phyloP scores from a whole-genome alignment of 345 rosid genomes.

The Melaleuca alternifolia region DNA sequence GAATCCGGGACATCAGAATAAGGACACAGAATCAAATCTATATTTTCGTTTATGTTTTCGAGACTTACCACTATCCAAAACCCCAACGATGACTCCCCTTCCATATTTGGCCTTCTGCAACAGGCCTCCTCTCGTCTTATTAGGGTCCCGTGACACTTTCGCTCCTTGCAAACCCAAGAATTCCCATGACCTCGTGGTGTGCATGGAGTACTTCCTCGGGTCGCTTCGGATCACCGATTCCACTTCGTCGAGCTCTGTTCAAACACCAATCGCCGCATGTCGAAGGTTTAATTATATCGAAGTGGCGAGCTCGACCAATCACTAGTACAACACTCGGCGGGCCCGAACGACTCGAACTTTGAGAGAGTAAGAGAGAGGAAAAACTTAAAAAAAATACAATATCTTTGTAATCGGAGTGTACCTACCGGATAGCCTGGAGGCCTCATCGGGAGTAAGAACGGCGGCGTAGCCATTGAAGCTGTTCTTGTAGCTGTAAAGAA shows the following conservation, averaged over 20 bases:
- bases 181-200: slow-evolving; percentile 88
- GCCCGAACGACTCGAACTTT: neutral
- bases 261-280: neutral
- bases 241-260: slow-evolving; percentile 56
- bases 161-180: slow-evolving; percentile 52
- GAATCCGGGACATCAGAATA: neutral
- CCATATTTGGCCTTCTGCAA: slow-evolving; percentile 50
- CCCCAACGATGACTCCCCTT: slow-evolving; percentile 53
- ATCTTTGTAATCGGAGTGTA: neutral
- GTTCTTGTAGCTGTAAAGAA: slow-evolving; percentile 82
- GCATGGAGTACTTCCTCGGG: slow-evolving; percentile 41
- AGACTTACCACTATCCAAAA: slow-evolving; percentile 65
- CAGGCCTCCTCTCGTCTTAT: slow-evolving; percentile 10
- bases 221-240: slow-evolving; percentile 37
- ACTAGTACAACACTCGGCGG: too few species aligned
- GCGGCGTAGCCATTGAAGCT: slow-evolving; percentile 87
- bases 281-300: neutral
- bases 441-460: slow-evolving; percentile 48
- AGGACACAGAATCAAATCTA: neutral
- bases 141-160: neutral
- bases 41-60: neutral
- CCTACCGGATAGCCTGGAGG: slow-evolving; percentile 51
- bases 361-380: neutral
- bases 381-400: neutral
- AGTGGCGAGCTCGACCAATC: neutral